Evolutionary conservation across 1,284 basidiomycete species (phyloP), one percentile per base, ranked within the genome.

Genomic region (Sphaerobolus stellatus): DNA sequence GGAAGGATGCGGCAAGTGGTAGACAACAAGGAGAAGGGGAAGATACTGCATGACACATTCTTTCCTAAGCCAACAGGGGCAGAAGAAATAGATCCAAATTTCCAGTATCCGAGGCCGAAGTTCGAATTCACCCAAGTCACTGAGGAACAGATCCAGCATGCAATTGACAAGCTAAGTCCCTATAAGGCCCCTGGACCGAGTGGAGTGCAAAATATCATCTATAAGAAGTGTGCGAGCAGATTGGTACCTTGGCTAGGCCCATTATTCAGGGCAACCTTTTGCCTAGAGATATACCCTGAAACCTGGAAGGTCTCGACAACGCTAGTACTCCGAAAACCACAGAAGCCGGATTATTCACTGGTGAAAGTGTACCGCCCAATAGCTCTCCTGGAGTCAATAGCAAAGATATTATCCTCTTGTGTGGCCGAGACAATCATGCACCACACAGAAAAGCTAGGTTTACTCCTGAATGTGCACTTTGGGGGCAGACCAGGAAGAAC

Each of bases 131-230:
- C 28, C 20, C 48, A 20, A 4, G 20, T 55, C 28, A 52, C 50
- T 8, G 20, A 31, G n/a, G n/a, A 47, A 11, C 41, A 58, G 24
- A 52, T 58, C 2, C 5, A 24, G 13, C 16, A 44, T 16, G 38
- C 48, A 2, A 50, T 59, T 13, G 14, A 29, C 11, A 33, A 46
- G 7, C 45, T 60, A 1, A 47, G 50, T 29, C 59, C 58, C 5
- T 52, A 44, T 56, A 62, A 62, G 28, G 56, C 60, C 3, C 58
- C 60, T 1, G 60, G 61, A 1, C 54, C 58, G 16, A 44, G 56
- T 11, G 54, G 58, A 1, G 58, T 61, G 36, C 58, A 58, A 2
- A 61, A 59, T 44, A 38, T 49, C 18, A 52, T 52, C 18, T 50
- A 30, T 20, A 49, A 24, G 31, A 9, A 54, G 7, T 53, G 51